Percentiles rank a stretch among this genome's conserved stretches.
These are phyloP conservation scores for Fusarium vanettenii DNA, from an alignment of 2,329 filamentous ascomycete species.

Conservation along the genomic window DNA sequence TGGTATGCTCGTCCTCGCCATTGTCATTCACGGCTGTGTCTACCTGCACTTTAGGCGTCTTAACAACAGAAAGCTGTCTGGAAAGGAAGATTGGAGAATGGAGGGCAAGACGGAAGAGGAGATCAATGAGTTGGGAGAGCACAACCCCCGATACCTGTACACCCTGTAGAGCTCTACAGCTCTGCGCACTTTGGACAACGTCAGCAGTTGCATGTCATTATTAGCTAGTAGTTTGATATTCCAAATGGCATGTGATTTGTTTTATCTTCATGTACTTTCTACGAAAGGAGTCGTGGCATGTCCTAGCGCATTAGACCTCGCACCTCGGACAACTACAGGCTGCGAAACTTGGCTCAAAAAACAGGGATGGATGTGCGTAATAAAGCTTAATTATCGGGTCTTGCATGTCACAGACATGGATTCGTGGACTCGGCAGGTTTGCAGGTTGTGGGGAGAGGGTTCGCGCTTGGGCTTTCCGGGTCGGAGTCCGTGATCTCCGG, in stretches of 20 bases:
- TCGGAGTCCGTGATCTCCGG: neutral
- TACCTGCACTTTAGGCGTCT: slow-evolving; percentile 6
- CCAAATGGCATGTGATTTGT: neutral
- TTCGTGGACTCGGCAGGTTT: neutral
- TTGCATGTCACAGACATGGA: neutral
- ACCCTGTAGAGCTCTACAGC: neutral
- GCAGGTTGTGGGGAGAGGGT: neutral
- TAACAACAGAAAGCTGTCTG: neutral
- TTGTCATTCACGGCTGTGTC: neutral
- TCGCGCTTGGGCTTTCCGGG: neutral
- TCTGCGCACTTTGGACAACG: neutral
- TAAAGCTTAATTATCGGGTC: neutral
- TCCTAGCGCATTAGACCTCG: neutral
- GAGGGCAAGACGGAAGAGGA: slow-evolving; percentile 7
- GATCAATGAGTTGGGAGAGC: slow-evolving; percentile 1
- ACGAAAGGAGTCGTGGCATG: neutral
- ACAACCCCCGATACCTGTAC: slow-evolving; percentile 9
- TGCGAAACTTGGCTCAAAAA: neutral
- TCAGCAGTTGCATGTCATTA: neutral
- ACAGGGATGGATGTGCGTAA: neutral
- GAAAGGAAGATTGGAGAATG: slow-evolving; percentile 10
- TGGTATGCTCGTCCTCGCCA: slow-evolving; percentile 4
- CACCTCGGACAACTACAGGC: neutral
- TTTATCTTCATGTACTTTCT: neutral
- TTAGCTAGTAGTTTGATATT: neutral